Base-by-base conservation (phyloP, 257 asterid genomes). In the Dorcoceras hygrometricum region DNA sequence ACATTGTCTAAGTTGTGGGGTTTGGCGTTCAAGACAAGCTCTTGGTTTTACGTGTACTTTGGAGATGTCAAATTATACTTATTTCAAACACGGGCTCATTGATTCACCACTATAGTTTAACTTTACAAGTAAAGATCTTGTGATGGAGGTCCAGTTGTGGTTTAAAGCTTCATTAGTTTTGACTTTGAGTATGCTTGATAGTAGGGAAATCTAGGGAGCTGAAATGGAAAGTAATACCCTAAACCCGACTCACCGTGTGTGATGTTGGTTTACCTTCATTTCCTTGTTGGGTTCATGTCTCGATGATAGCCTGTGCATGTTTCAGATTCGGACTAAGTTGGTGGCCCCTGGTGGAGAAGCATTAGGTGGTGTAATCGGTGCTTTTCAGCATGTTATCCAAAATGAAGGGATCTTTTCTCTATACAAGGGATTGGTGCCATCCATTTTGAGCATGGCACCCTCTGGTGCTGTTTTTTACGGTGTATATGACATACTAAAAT, bases 301-400 rank as follows among this genome's bases (percentile, higher is more conserved):
- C 25, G 18, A 64, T 59, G 3, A 29, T 46, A 43, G 39, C n/a
- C 25, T 74, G 51, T 23, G 69, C 48, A 64, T 50, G 74, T 81
- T 89, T 75, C 88, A 89, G 98, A 78, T 93, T 79, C 84, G 99
- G 70, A 93, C 97, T 19, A 87, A 89, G 86, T 72, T 93, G 80
- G 95, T 93, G 61, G 99, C 99, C 59, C 95, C 82, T 67, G 99
- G 96, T 66, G 99, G 99, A 63, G 99, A 93, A 83, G 77, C 82
- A 69, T 66, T 90, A 79, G 91, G 96, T 53, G 99, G 99, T 22
- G 91, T 93, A 48, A 83, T 88, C 69, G 96, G 97, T 75, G 99
- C 95, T 72, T 93, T 90, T 73, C 89, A 66, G 23, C 90, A 90
- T 66, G 86, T 85, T 53, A 69, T 85, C 63, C 82, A 59, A 57